Evolutionary conservation across 495 filamentous ascomycete species (phyloP).

Genomic region (Neurospora sp.): DNA sequence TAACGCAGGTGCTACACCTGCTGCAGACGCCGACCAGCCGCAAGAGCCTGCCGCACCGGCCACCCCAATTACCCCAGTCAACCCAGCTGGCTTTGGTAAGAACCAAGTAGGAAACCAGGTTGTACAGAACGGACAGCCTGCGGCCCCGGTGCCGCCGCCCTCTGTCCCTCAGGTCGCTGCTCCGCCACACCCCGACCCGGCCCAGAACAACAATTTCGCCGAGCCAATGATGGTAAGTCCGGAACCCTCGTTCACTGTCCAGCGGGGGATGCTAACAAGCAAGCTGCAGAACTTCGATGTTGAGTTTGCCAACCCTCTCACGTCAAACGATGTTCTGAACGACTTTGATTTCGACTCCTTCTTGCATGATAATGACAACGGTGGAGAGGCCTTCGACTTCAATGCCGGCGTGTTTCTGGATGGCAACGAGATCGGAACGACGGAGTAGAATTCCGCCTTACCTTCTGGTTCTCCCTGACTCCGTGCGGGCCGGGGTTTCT

Average conservation of each 20-base stretch:
- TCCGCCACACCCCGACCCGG: conserved; percentile 33
- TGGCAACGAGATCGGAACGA: conserved; percentile 36
- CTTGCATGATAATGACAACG: conserved; percentile 42
- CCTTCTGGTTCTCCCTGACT: conserved; percentile 23
- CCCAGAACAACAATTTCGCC: conserved; percentile 23
- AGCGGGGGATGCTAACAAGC: conserved; percentile 5
- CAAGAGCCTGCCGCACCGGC: conserved; percentile 70
- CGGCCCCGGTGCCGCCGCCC: conserved; percentile 29
- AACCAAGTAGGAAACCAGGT: conserved; percentile 44
- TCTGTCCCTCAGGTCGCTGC: conserved; percentile 36
- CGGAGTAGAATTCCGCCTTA: conserved; percentile 28
- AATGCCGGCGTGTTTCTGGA: conserved; percentile 26
- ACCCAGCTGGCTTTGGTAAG: conserved; percentile 53
- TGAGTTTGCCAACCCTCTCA: conserved; percentile 52
- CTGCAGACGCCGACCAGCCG: conserved; percentile 59
- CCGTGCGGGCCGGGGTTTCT: conserved; percentile 40
- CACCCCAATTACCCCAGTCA: conserved; percentile 79
- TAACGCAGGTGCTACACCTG: conserved; percentile 56
- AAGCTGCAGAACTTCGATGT: conserved; percentile 30
- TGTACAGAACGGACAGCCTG: conserved; percentile 34
- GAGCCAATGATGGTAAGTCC: conserved; percentile 25
- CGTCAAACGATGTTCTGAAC: conserved; percentile 63
- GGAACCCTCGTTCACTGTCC: background rate
- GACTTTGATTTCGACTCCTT: conserved; percentile 97
- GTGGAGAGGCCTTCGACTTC: conserved; percentile 40